Evolutionary conservation across 169 alveolate species (phyloP).

Genomic region (Plasmodium reichenowi): DNA sequence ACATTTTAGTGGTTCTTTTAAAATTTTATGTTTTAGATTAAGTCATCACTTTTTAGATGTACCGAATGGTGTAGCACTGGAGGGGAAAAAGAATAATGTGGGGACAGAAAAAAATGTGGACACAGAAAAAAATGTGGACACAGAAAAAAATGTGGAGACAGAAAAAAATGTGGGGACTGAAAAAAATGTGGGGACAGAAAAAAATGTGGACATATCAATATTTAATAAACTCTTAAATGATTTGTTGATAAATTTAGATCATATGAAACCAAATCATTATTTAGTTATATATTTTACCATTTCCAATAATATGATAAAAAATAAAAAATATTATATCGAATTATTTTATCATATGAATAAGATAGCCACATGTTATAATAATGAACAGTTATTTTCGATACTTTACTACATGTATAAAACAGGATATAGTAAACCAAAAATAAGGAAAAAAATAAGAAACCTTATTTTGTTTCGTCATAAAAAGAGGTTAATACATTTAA

Average conservation of each 20-base stretch:
- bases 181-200: background rate
- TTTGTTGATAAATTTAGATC: conserved; percentile 19
- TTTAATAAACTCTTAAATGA: conserved; percentile 23
- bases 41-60: conserved; percentile 37
- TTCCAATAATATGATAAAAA: conserved; percentile 23
- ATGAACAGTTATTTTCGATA: conserved; percentile 49
- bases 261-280: conserved; percentile 46
- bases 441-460: conserved; percentile 66
- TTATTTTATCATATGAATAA: conserved; percentile 67
- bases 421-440: conserved; percentile 76
- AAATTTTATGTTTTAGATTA: conserved; percentile 29
- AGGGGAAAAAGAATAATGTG: background rate
- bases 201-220: conserved; percentile 1
- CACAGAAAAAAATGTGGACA: background rate
- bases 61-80: background rate
- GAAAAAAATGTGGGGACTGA: background rate
- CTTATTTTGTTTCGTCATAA: conserved; percentile 53
- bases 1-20: conserved; percentile 4
- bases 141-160: conserved; percentile 7
- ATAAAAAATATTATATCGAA: conserved; percentile 40
- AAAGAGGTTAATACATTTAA: conserved; percentile 35
- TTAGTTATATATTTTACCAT: conserved; percentile 42
- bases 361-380: conserved; percentile 16
- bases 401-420: conserved; percentile 76
- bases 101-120: conserved; percentile 7